Evolutionary conservation across 164 flowering plant species (phyloP).

Genomic region (Taxillus chinensis): DNA sequence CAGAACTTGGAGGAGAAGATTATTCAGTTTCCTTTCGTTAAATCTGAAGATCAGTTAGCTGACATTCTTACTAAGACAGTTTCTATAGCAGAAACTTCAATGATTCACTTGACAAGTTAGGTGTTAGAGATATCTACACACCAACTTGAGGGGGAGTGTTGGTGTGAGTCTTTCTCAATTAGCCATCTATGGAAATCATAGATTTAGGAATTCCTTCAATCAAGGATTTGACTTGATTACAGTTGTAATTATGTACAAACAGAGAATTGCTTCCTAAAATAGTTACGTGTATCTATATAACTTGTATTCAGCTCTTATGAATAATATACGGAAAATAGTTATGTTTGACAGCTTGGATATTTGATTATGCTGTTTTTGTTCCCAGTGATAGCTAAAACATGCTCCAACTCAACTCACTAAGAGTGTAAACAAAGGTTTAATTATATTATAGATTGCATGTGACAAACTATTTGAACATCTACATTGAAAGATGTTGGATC

Average conservation of each 20-base stretch:
- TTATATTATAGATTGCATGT: constrained; percentile 15
- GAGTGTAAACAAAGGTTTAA: background rate
- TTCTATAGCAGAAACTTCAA: no score
- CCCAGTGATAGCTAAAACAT: background rate
- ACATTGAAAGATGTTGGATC: constrained; percentile 8
- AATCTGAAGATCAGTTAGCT: no score
- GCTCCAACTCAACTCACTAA: no score
- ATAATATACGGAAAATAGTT: background rate
- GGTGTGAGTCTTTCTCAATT: background rate
- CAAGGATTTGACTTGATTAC: constrained; percentile 1
- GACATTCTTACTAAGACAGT: no score
- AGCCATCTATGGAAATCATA: background rate
- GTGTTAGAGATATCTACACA: no score
- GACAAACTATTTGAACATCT: constrained; percentile 12
- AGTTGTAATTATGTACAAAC: background rate
- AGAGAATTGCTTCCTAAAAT: background rate
- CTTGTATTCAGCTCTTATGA: background rate
- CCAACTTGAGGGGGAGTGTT: no score
- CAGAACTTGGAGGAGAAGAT: no score
- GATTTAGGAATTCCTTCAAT: constrained; percentile 2
- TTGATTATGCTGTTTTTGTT: constrained; percentile 41
- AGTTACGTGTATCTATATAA: background rate
- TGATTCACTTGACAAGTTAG: no score
- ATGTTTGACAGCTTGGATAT: constrained; percentile 38
- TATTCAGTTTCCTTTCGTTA: no score